Percentiles rank a stretch among this genome's conserved stretches.
Evolutionary conservation across 2,329 filamentous ascomycete genomes (phyloP).

Genomic region (Ophiostoma tasmaniense): DNA sequence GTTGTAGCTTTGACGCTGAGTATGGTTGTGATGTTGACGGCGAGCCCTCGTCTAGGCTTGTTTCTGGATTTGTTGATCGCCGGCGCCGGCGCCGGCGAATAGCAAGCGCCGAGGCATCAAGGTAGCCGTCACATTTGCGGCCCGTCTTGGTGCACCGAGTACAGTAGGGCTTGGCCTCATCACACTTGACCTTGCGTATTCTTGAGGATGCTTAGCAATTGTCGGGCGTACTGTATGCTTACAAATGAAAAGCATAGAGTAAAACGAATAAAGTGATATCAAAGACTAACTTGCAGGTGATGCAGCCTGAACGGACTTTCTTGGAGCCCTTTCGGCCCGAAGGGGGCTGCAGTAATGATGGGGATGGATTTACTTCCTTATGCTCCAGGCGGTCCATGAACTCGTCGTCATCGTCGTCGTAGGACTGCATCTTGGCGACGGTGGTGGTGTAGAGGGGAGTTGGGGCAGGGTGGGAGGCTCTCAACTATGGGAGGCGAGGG

Average conservation of each 20-base stretch:
- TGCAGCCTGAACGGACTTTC: constrained; percentile 43
- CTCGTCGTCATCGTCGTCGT: background rate
- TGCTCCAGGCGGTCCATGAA: background rate
- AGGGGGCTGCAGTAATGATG: background rate
- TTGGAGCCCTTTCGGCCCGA: constrained; percentile 33
- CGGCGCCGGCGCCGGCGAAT: constrained; percentile 20
- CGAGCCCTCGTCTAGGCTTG: background rate
- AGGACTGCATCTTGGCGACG: background rate
- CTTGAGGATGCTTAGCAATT: constrained; percentile 25
- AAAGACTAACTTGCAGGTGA: constrained; percentile 45
- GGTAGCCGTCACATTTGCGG: constrained; percentile 49
- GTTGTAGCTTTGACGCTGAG: background rate
- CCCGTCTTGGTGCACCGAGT: constrained; percentile 46
- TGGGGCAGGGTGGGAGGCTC: background rate
- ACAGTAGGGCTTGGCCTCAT: constrained; percentile 46
- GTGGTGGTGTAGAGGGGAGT: background rate
- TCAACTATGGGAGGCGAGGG: background rate
- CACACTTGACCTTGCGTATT: constrained; percentile 49
- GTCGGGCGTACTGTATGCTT: background rate
- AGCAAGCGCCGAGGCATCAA: constrained; percentile 24
- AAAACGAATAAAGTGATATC: background rate
- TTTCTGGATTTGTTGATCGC: background rate
- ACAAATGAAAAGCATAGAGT: background rate
- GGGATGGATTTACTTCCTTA: background rate
- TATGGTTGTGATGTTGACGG: background rate